phyloP scores from a whole-genome alignment of 1,284 basidiomycete species.

The Cryptococcus depauperatus region DNA sequence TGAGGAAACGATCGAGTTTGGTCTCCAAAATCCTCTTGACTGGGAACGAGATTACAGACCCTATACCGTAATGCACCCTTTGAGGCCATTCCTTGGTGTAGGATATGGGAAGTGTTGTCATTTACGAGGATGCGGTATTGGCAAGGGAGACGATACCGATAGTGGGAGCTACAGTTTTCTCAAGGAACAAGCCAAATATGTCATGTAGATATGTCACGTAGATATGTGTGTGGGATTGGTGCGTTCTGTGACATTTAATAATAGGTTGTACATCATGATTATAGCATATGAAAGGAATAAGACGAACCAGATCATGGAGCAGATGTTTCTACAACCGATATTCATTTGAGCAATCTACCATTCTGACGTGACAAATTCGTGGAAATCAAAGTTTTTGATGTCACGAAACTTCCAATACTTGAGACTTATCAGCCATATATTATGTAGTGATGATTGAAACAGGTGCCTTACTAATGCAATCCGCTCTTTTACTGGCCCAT shows the following conservation, averaged over 20 bases:
- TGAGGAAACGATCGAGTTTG: slow-evolving; percentile 14
- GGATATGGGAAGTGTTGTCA: slow-evolving; percentile 22
- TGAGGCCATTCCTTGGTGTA: slow-evolving; percentile 26
- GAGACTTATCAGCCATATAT: neutral
- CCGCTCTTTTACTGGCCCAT: slow-evolving; percentile 20
- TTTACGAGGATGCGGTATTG: slow-evolving; percentile 25
- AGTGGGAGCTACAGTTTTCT: slow-evolving; percentile 31
- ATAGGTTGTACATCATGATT: neutral
- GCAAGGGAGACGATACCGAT: slow-evolving; percentile 31
- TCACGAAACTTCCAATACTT: slow-evolving; percentile 17
- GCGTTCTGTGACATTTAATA: neutral
- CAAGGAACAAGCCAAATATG: slow-evolving; percentile 16
- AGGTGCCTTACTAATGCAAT: slow-evolving; percentile 17
- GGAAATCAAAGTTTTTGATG: slow-evolving; percentile 12
- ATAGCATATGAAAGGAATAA: too few species aligned
- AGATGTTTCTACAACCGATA: too few species aligned
- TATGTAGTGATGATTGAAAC: neutral
- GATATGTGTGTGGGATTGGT: too few species aligned
- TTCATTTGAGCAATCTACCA: too few species aligned
- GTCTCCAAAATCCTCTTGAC: slow-evolving; percentile 6
- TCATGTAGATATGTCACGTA: slow-evolving; percentile 2
- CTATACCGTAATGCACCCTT: slow-evolving; percentile 29
- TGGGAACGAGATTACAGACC: slow-evolving; percentile 9
- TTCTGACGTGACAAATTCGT: slow-evolving; percentile 13
- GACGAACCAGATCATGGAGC: too few species aligned